phyloP scores from a whole-genome alignment of 768 basidiomycete genomes.

The Kwoniella dendrophila region DNA sequence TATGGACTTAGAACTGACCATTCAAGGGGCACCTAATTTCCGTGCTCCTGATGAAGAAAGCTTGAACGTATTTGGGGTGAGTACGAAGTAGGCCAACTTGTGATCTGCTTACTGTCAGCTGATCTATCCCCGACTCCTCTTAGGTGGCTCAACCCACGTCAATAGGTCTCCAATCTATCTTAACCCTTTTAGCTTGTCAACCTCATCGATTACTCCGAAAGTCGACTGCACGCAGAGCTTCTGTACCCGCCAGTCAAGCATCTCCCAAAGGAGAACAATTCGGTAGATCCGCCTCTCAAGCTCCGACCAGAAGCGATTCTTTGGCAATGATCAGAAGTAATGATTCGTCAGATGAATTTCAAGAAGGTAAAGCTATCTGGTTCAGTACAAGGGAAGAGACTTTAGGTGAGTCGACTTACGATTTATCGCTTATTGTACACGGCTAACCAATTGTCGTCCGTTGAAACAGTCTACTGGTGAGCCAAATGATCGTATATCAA shows the following conservation, averaged over 20 bases:
- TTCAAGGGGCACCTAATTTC: constrained; percentile 96
- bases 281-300: neutral
- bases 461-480: constrained; percentile 59
- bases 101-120: neutral
- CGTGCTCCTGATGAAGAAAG: constrained; percentile 74
- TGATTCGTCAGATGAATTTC: constrained; percentile 8
- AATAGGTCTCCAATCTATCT: constrained; percentile 83
- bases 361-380: constrained; percentile 64
- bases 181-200: constrained; percentile 68
- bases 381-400: constrained; percentile 97
- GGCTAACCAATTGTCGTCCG: neutral
- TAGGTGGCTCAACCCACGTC: constrained; percentile 84
- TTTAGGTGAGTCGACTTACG: constrained; percentile 64
- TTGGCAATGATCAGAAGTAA: constrained; percentile 1
- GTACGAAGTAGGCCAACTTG: neutral
- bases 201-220: constrained; percentile 22
- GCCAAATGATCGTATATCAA: constrained; percentile 56
- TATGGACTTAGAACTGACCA: constrained; percentile 82
- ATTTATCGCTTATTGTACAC: neutral
- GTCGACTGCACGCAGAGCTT: constrained; percentile 10
- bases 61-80: constrained; percentile 84
- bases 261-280: constrained; percentile 4
- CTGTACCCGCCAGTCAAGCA: constrained; percentile 15
- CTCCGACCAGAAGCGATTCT: neutral
- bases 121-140: neutral